Evolutionary conservation across 1,284 basidiomycete species (phyloP).

Genomic region (Rhodofomes roseus): DNA sequence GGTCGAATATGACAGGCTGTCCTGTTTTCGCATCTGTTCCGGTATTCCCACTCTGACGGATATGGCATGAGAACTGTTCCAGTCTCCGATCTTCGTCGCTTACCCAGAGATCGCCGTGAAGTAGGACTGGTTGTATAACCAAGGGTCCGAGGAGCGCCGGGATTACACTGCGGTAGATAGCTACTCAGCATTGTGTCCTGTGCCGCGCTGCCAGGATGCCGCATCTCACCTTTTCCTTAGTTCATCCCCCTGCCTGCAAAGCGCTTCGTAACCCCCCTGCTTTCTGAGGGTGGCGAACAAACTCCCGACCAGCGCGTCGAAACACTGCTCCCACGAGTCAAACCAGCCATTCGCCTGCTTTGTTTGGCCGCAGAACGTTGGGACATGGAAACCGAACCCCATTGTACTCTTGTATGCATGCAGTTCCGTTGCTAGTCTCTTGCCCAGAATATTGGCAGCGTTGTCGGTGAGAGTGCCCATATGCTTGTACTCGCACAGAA

Average conservation of each 20-base stretch:
- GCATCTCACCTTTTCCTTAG: constrained; percentile 52
- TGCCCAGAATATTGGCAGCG: constrained; percentile 52
- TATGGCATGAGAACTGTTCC: neutral
- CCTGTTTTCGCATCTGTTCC: constrained; percentile 54
- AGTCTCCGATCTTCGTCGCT: constrained; percentile 23
- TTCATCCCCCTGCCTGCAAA: constrained; percentile 53
- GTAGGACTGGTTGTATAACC: constrained; percentile 66
- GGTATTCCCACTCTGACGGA: constrained; percentile 63
- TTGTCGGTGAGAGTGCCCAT: constrained; percentile 43
- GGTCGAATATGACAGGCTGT: constrained; percentile 77
- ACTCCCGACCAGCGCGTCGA: constrained; percentile 64
- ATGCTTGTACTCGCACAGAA: constrained; percentile 75
- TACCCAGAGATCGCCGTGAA: constrained; percentile 89
- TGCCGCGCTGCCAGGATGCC: neutral
- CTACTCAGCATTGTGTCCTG: neutral
- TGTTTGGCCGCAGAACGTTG: constrained; percentile 81
- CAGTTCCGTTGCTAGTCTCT: constrained; percentile 61
- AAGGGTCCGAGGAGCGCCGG: constrained; percentile 66
- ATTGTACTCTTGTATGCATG: constrained; percentile 51
- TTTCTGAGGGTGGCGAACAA: constrained; percentile 53
- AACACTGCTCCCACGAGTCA: constrained; percentile 70
- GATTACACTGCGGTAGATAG: constrained; percentile 53
- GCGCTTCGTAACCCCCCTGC: constrained; percentile 39
- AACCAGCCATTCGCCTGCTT: constrained; percentile 76
- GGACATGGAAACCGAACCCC: constrained; percentile 72